Evolutionary conservation across 352 stramenopile genomes (phyloP).

Genomic region (Globisporangium radiosum): DNA sequence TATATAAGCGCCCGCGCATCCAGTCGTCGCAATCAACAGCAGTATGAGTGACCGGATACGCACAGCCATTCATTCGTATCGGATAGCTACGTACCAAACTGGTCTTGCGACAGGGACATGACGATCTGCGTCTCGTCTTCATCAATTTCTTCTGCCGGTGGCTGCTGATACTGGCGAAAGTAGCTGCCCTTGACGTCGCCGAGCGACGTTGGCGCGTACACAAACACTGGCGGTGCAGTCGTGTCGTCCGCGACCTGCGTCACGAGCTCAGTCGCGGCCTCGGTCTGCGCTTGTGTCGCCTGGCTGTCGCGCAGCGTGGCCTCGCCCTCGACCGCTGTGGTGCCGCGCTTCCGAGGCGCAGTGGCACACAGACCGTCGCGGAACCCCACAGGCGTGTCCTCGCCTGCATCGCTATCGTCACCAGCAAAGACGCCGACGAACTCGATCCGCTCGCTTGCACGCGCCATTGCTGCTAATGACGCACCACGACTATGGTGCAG

Average conservation of each 20-base stretch:
- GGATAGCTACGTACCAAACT: constrained; percentile 19
- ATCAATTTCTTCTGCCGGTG: constrained; percentile 34
- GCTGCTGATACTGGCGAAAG: constrained; percentile 14
- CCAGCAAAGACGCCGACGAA: constrained; percentile 28
- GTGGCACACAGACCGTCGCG: neutral
- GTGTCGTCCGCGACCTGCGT: constrained; percentile 12
- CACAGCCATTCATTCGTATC: neutral
- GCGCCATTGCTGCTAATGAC: neutral
- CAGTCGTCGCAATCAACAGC: too few species aligned
- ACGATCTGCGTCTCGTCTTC: constrained; percentile 82
- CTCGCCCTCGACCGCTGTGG: constrained; percentile 24
- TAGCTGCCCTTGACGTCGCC: constrained; percentile 9
- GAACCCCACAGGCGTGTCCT: constrained; percentile 36
- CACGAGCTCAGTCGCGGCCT: constrained; percentile 13
- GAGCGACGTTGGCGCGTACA: constrained; percentile 22
- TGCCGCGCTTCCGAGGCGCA: constrained; percentile 28
- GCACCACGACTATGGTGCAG: too few species aligned
- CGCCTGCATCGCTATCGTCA: constrained; percentile 26
- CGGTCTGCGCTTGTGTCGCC: constrained; percentile 22
- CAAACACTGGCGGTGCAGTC: constrained; percentile 31
- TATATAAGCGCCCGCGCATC: neutral
- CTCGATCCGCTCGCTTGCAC: constrained; percentile 3
- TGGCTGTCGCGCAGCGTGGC: constrained; percentile 45
- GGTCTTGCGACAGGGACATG: constrained; percentile 66
- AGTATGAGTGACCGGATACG: too few species aligned